Evolutionary conservation across 768 basidiomycete genomes (phyloP).

Genomic region (Amyloporia xantha): DNA sequence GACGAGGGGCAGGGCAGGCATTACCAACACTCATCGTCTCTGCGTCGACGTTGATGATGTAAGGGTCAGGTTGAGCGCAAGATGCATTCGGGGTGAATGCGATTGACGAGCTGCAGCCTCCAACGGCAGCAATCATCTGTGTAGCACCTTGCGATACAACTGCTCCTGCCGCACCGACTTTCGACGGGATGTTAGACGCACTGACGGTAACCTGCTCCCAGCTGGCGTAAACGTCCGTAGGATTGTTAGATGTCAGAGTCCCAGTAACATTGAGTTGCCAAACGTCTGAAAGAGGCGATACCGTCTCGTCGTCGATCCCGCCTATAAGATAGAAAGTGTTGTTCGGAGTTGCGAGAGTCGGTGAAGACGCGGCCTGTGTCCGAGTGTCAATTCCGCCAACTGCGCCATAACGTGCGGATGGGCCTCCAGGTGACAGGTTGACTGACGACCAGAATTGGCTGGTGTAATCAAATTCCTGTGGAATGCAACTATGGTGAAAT

Average conservation of each 20-base stretch:
- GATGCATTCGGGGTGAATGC: slow-evolving; percentile 24
- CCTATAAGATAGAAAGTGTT: slow-evolving; percentile 72
- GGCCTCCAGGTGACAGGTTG: slow-evolving; percentile 41
- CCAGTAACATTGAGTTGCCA: slow-evolving; percentile 70
- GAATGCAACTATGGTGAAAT: slow-evolving; percentile 1
- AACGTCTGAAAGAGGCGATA: slow-evolving; percentile 52
- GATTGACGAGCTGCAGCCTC: slow-evolving; percentile 42
- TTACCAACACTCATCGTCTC: slow-evolving; percentile 32
- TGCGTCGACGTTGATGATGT: slow-evolving; percentile 43
- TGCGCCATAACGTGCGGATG: slow-evolving; percentile 63
- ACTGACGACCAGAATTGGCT: slow-evolving; percentile 75
- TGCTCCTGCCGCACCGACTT: slow-evolving; percentile 49
- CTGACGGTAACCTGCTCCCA: slow-evolving; percentile 48
- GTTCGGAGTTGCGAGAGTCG: slow-evolving; percentile 44
- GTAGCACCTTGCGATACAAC: slow-evolving; percentile 36
- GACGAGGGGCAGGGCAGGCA: slow-evolving; percentile 60
- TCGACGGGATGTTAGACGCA: slow-evolving; percentile 29
- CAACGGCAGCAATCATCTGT: slow-evolving; percentile 47
- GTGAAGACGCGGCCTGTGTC: slow-evolving; percentile 33
- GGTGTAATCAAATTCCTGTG: slow-evolving; percentile 71
- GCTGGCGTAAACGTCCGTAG: slow-evolving; percentile 40
- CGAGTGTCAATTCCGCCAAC: slow-evolving; percentile 68
- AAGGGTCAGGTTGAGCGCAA: slow-evolving; percentile 57
- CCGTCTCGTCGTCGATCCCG: slow-evolving; percentile 46
- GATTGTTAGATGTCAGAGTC: slow-evolving; percentile 62